phyloP scores from a whole-genome alignment of 2,329 filamentous ascomycete genomes.

The Intubia oerlemansii region DNA sequence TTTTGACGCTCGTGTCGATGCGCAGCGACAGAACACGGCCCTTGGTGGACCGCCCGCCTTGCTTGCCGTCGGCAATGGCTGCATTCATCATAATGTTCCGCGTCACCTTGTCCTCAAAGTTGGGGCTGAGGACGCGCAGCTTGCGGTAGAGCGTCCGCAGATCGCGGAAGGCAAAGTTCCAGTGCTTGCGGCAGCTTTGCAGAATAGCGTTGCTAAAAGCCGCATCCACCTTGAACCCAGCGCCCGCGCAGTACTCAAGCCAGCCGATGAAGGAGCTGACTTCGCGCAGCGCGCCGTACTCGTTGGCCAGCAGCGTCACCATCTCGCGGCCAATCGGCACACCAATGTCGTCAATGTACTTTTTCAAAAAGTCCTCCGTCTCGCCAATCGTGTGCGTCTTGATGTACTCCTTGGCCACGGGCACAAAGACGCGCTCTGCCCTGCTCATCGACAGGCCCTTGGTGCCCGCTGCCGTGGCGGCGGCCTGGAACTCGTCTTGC shows the following conservation, averaged over 20 bases:
- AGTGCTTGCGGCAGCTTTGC: constrained; percentile 15
- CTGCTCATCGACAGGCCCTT: neutral
- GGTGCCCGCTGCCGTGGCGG: constrained; percentile 4
- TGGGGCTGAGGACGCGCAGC: constrained; percentile 13
- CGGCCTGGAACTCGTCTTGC: constrained; percentile 12
- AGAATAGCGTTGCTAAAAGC: constrained; percentile 20
- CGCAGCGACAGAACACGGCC: constrained; percentile 11
- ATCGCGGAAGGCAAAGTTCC: constrained; percentile 16
- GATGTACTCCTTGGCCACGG: constrained; percentile 18
- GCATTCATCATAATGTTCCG: constrained; percentile 17
- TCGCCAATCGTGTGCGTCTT: constrained; percentile 18
- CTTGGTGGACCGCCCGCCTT: constrained; percentile 5
- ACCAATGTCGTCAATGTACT: constrained; percentile 15
- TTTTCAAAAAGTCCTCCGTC: constrained; percentile 23
- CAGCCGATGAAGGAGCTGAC: constrained; percentile 17
- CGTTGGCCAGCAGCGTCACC: constrained; percentile 21
- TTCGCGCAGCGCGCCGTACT: constrained; percentile 19
- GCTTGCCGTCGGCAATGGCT: constrained; percentile 13
- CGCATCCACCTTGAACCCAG: constrained; percentile 16
- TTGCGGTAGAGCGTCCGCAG: constrained; percentile 15
- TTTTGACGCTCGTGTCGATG: constrained; percentile 6
- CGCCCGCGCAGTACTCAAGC: constrained; percentile 17
- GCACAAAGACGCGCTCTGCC: constrained; percentile 14
- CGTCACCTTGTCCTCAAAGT: constrained; percentile 17
- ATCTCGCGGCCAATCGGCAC: constrained; percentile 16